Conservation (phyloP, 805 yeast species). For the Yarrowia hollandica region DNA sequence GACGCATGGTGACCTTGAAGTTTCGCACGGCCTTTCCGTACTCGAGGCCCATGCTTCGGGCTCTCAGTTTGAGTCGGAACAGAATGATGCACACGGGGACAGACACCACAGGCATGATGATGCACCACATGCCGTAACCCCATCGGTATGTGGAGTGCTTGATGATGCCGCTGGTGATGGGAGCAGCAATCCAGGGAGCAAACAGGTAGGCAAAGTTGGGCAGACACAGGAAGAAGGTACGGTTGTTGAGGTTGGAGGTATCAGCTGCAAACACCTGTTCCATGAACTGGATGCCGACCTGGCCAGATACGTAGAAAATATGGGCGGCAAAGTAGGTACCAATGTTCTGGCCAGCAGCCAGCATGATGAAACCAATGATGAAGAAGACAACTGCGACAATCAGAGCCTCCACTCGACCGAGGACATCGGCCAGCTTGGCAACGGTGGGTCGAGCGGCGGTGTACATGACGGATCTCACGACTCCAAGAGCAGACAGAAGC, state of each 20-base stretch:
- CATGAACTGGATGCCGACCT: conserved; percentile 43
- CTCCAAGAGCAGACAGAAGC: conserved; percentile 45
- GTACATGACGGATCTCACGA: conserved; percentile 45
- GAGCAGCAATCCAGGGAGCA: conserved; percentile 46
- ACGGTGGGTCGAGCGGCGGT: conserved; percentile 46
- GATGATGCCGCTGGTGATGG: conserved; percentile 37
- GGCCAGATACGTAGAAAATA: conserved; percentile 44
- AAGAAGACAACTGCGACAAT: conserved; percentile 41
- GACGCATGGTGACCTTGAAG: conserved; percentile 50
- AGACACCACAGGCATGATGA: conserved; percentile 51
- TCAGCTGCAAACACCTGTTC: conserved; percentile 43
- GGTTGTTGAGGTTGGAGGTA: conserved; percentile 44
- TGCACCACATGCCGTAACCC: conserved; percentile 51
- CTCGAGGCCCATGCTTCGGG: conserved; percentile 10
- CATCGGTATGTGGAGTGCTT: conserved; percentile 32
- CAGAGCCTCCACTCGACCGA: conserved; percentile 46
- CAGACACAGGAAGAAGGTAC: conserved; percentile 44
- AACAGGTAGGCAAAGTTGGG: conserved; percentile 30
- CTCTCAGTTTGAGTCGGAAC: not conserved
- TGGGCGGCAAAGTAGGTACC: conserved; percentile 43
- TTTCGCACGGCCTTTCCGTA: conserved; percentile 14
- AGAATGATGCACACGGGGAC: conserved; percentile 56
- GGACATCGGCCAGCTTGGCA: conserved; percentile 47
- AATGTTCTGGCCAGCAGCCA: conserved; percentile 43
- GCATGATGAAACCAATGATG: conserved; percentile 43